phyloP scores from a whole-genome alignment of 1,284 basidiomycete species.

The Peniophora sp. region DNA sequence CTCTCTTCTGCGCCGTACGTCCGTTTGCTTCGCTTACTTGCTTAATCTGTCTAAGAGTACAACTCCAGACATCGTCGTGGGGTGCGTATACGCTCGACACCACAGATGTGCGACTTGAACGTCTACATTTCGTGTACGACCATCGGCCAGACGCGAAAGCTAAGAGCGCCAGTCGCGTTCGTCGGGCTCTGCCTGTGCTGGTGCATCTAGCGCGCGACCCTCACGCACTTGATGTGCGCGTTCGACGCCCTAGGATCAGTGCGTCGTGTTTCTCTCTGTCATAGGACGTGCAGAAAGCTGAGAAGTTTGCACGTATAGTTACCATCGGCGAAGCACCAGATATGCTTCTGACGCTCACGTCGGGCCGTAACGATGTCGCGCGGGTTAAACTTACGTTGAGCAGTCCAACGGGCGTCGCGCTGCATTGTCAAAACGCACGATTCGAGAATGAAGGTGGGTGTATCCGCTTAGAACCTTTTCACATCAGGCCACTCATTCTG shows the following conservation, averaged over 20 bases:
- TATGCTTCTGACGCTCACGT: slow-evolving; percentile 47
- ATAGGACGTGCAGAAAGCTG: too few species aligned
- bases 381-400: slow-evolving; percentile 45
- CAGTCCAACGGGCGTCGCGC: slow-evolving; percentile 42
- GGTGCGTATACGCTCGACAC: slow-evolving; percentile 57
- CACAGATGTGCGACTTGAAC: slow-evolving; percentile 51
- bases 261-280: too few species aligned
- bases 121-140: slow-evolving; percentile 51
- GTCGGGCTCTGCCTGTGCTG: slow-evolving; percentile 23
- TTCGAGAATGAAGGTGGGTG: slow-evolving; percentile 28
- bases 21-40: slow-evolving; percentile 18
- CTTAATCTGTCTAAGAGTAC: slow-evolving; percentile 4
- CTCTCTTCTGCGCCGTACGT: slow-evolving; percentile 69
- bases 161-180: slow-evolving; percentile 14
- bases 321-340: slow-evolving; percentile 54
- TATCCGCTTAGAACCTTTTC: neutral
- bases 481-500: neutral
- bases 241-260: slow-evolving; percentile 45
- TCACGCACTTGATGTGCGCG: slow-evolving; percentile 48
- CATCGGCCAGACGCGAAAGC: slow-evolving; percentile 22
- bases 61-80: slow-evolving; percentile 47
- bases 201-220: slow-evolving; percentile 54
- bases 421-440: slow-evolving; percentile 38
- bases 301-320: too few species aligned
- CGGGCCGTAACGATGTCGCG: slow-evolving; percentile 58